A percentile compares a stretch with the other conserved stretches of the same genome.
Conservation (phyloP, 1,284 basidiomycete genomes). For the Microbotryomycetes sp. region DNA sequence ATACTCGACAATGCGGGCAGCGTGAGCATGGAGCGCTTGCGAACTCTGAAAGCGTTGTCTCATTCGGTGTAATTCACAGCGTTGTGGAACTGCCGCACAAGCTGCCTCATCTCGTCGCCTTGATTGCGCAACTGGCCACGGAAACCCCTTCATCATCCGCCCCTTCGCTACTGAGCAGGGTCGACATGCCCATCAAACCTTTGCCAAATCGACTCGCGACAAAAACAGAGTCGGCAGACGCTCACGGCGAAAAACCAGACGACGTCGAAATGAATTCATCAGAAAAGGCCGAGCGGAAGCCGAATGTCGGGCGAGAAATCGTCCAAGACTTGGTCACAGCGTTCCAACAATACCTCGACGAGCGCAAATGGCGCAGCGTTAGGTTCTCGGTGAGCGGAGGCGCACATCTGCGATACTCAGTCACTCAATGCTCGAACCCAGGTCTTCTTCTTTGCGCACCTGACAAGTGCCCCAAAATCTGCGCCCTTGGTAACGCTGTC, state of each 20-base stretch:
- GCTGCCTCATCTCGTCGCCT: constrained; percentile 73
- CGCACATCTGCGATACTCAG: too few relatives aligned
- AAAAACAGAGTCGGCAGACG: background rate
- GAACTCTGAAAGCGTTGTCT: background rate
- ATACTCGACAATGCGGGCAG: background rate
- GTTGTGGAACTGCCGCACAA: constrained; percentile 88
- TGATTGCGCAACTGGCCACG: constrained; percentile 56
- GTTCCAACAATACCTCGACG: constrained; percentile 76
- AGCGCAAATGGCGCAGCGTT: constrained; percentile 77
- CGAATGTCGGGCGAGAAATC: constrained; percentile 58
- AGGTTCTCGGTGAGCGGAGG: constrained; percentile 63
- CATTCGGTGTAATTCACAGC: constrained; percentile 39
- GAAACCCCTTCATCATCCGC: background rate
- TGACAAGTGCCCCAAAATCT: constrained; percentile 47
- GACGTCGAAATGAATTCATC: constrained; percentile 10
- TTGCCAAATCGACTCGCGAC: constrained; percentile 43
- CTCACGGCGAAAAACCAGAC: constrained; percentile 1
- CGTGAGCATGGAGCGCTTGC: background rate
- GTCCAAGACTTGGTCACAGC: constrained; percentile 80
- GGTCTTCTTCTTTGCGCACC: constrained; percentile 84
- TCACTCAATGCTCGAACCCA: constrained; percentile 39
- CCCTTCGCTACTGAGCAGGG: background rate
- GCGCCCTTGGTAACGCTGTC: constrained; percentile 21
- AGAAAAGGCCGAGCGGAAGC: constrained; percentile 29
- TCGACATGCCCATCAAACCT: background rate